These are phyloP conservation scores for Irpex lacteus DNA, from an alignment of 1,284 basidiomycete genomes.

Conservation along the genomic window DNA sequence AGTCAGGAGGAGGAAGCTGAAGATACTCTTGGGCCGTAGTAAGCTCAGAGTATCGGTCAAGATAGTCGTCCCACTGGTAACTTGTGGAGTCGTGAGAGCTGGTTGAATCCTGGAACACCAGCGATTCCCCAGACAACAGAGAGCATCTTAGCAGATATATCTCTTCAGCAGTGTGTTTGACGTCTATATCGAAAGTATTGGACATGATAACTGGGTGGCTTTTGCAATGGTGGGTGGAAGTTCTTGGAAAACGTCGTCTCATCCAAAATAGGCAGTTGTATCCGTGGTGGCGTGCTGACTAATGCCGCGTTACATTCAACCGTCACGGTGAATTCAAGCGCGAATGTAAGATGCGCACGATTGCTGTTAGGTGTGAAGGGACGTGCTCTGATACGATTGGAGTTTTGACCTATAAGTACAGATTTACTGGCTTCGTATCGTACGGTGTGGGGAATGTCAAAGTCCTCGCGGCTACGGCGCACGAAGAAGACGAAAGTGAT, in stretches of 20 bases:
- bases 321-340: too few species aligned
- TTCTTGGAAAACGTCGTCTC: not conserved
- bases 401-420: too few species aligned
- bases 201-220: not conserved
- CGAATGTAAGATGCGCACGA: too few species aligned
- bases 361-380: too few species aligned
- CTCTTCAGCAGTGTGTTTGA: constrained; percentile 39
- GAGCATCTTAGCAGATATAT: constrained; percentile 54
- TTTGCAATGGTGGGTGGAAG: not conserved
- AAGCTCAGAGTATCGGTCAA: constrained; percentile 27
- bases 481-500: too few species aligned
- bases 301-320: not conserved
- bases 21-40: not conserved
- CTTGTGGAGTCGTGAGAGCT: constrained; percentile 27
- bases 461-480: too few species aligned
- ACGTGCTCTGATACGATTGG: too few species aligned
- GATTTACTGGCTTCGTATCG: too few species aligned
- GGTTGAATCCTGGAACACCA: constrained; percentile 40
- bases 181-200: not conserved
- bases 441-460: too few species aligned
- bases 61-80: constrained; percentile 34
- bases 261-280: not conserved
- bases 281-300: not conserved
- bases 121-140: constrained; percentile 54
- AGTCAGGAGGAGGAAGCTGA: constrained; percentile 24